Percentiles rank a stretch among this genome's conserved stretches.
Evolutionary conservation across 2,329 filamentous ascomycete species (phyloP).

Genomic region (Colletotrichum sp.): DNA sequence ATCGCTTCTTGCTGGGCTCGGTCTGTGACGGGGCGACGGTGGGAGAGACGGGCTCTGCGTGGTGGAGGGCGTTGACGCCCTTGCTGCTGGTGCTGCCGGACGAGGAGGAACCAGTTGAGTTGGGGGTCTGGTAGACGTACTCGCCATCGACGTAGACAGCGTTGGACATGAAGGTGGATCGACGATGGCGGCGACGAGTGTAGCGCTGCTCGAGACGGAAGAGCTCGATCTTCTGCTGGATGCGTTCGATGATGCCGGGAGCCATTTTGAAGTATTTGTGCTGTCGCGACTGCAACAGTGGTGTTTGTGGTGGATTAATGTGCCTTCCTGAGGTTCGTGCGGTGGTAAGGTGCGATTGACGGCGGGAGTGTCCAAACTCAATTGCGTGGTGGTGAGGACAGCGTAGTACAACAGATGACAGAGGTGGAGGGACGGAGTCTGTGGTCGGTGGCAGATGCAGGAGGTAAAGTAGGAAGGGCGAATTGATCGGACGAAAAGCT

Average conservation of each 20-base stretch:
- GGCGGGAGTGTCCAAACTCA: neutral
- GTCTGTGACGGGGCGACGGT: slow-evolving; percentile 26
- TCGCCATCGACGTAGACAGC: slow-evolving; percentile 95
- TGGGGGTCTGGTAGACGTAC: slow-evolving; percentile 80
- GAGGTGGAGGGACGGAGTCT: neutral
- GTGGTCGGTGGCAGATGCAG: neutral
- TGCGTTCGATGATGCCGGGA: slow-evolving; percentile 60
- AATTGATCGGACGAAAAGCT: slow-evolving; percentile 13
- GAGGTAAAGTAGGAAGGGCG: neutral
- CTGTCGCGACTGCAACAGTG: neutral
- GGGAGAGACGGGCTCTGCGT: slow-evolving; percentile 32
- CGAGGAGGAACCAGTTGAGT: slow-evolving; percentile 61
- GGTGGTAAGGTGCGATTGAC: neutral
- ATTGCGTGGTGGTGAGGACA: neutral
- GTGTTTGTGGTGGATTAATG: neutral
- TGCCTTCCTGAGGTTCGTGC: neutral
- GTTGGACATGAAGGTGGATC: slow-evolving; percentile 87
- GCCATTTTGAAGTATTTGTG: slow-evolving; percentile 40
- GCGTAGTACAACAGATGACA: neutral
- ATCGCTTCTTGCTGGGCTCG: slow-evolving; percentile 48
- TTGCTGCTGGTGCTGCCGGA: slow-evolving; percentile 42
- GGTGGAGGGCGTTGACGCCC: slow-evolving; percentile 41
- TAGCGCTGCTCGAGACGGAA: slow-evolving; percentile 96
- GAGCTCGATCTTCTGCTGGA: slow-evolving; percentile 79
- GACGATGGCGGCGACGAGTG: slow-evolving; percentile 83